phyloP scores from a whole-genome alignment of 2,329 filamentous ascomycete genomes.

The Colletotrichum eremochloae region DNA sequence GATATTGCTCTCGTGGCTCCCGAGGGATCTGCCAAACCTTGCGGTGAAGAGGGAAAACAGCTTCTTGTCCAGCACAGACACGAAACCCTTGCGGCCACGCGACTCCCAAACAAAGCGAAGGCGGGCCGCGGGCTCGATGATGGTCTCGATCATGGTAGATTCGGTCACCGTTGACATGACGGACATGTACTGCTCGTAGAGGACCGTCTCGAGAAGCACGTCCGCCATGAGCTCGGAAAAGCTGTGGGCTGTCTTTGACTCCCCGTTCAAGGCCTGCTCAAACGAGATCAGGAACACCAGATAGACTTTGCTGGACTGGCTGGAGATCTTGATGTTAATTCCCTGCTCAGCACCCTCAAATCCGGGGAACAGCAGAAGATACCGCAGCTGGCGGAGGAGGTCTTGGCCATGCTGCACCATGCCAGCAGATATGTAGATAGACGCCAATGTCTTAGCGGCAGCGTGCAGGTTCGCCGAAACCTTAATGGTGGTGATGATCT shows the following conservation, averaged over 20 bases:
- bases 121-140: slow-evolving; percentile 56
- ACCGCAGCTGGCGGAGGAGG: slow-evolving; percentile 63
- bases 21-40: slow-evolving; percentile 48
- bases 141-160: slow-evolving; percentile 46
- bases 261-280: slow-evolving; percentile 55
- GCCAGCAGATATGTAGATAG: slow-evolving; percentile 59
- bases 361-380: slow-evolving; percentile 63
- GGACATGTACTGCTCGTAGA: slow-evolving; percentile 54
- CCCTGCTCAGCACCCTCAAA: slow-evolving; percentile 46
- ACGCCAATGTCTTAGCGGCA: slow-evolving; percentile 60
- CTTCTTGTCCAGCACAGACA: slow-evolving; percentile 53
- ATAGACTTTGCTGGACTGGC: slow-evolving; percentile 52
- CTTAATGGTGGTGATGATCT: slow-evolving; percentile 54
- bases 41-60: slow-evolving; percentile 56
- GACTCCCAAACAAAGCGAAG: slow-evolving; percentile 53
- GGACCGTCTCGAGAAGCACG: slow-evolving; percentile 53
- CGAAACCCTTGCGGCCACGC: slow-evolving; percentile 52
- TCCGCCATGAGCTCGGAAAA: slow-evolving; percentile 59
- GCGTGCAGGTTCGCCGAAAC: slow-evolving; percentile 62
- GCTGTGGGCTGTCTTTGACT: slow-evolving; percentile 48
- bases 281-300: slow-evolving; percentile 62
- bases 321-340: slow-evolving; percentile 54
- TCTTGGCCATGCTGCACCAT: slow-evolving; percentile 56
- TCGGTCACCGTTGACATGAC: slow-evolving; percentile 46
- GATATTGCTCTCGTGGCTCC: slow-evolving; percentile 47